A percentile compares a stretch with the other conserved stretches of the same genome.
Conservation (phyloP, 495 filamentous ascomycete species). For the Tuber borchii region DNA sequence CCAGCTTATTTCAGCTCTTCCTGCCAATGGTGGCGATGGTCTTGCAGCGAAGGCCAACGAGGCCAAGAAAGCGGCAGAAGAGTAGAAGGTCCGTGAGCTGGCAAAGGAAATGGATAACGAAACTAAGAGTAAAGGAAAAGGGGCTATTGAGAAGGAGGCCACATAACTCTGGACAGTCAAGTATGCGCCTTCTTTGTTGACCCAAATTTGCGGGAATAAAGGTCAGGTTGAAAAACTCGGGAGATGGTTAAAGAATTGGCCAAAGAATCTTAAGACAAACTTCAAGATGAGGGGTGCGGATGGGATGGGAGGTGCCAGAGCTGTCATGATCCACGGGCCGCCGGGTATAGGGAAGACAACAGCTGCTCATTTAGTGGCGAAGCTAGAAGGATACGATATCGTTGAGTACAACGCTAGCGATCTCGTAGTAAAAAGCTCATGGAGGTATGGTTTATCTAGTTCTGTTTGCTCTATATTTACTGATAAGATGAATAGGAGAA, state of each 20-base stretch:
- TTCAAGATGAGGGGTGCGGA: conserved; percentile 78
- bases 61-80: conserved; percentile 74
- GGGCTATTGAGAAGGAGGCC: conserved; percentile 46
- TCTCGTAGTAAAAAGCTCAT: conserved; percentile 94
- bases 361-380: conserved; percentile 87
- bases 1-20: conserved; percentile 73
- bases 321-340: conserved; percentile 87
- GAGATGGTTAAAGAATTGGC: conserved; percentile 77
- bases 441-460: conserved; percentile 48
- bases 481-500: conserved; percentile 47
- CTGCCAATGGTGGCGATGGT: conserved; percentile 76
- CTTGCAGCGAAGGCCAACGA: conserved; percentile 78
- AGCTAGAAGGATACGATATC: conserved; percentile 85
- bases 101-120: conserved; percentile 74
- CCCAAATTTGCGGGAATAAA: conserved; percentile 95
- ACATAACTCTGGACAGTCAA: conserved; percentile 89
- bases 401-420: conserved; percentile 95
- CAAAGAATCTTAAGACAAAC: conserved; percentile 60
- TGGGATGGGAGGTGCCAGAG: conserved; percentile 68
- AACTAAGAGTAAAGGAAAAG: conserved; percentile 48
- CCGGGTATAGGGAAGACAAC: conserved; percentile 98
- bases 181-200: conserved; percentile 76
- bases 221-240: conserved; percentile 79
- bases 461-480: not conserved
- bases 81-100: conserved; percentile 66